Percentiles rank a stretch among this genome's conserved stretches.
These are phyloP conservation scores for Ganoderma multipileum DNA, from an alignment of 1,284 basidiomycete genomes.

Conservation along the genomic window DNA sequence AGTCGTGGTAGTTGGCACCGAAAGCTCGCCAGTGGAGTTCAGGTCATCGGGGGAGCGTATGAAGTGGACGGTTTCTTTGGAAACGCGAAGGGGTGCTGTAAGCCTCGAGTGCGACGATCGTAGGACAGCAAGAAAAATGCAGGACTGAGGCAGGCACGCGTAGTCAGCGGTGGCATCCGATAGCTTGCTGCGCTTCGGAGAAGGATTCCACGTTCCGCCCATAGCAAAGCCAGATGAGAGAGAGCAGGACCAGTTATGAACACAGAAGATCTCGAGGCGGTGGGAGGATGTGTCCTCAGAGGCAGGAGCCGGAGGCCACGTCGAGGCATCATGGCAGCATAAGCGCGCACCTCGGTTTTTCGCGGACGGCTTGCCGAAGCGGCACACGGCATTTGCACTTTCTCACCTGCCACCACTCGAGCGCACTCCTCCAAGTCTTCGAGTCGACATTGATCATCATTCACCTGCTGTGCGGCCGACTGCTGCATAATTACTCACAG, in stretches of 20 bases:
- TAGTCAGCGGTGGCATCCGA: neutral
- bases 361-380: too few relatives aligned
- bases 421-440: too few relatives aligned
- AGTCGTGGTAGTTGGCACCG: neutral
- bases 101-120: conserved; percentile 4
- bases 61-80: neutral
- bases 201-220: neutral
- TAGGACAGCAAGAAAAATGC: neutral
- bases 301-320: neutral
- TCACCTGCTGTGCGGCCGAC: neutral
- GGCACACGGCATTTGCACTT: too few relatives aligned
- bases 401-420: too few relatives aligned
- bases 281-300: neutral
- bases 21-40: neutral
- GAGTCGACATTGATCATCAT: neutral
- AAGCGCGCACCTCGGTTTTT: too few relatives aligned
- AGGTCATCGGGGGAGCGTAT: neutral
- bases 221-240: neutral
- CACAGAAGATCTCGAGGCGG: neutral
- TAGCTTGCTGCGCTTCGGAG: neutral
- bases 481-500: neutral
- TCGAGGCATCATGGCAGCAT: too few relatives aligned
- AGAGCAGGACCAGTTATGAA: neutral
- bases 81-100: neutral
- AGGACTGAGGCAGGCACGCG: neutral